A percentile compares a stretch with the other conserved stretches of the same genome.
Conservation (phyloP, 1,284 basidiomycete genomes). For the Coniferiporia weirii region DNA sequence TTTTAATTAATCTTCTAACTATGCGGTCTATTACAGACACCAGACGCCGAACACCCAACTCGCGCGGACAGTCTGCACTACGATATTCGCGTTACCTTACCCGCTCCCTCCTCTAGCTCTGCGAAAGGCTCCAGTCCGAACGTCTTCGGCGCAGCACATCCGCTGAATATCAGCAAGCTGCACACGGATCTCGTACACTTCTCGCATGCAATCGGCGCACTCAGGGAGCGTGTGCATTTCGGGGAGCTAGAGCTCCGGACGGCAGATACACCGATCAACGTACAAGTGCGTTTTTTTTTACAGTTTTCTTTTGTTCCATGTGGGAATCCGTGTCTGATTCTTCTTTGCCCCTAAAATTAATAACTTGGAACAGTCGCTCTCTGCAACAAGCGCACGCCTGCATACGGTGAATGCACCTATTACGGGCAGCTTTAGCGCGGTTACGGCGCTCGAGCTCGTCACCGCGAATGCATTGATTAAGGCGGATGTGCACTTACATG, state of each 20-base stretch:
- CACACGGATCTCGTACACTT: constrained; percentile 37
- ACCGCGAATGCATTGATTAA: constrained; percentile 22
- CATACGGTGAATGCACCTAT: constrained; percentile 21
- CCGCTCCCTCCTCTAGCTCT: constrained; percentile 18
- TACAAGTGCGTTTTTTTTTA: constrained; percentile 24
- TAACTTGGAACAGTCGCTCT: constrained; percentile 14
- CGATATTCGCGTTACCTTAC: constrained; percentile 33
- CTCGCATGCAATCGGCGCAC: constrained; percentile 25
- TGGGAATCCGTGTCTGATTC: background rate
- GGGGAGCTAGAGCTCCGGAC: constrained; percentile 27
- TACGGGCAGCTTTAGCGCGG: constrained; percentile 19
- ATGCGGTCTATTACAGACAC: background rate
- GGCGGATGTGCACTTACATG: constrained; percentile 18
- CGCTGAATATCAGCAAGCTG: constrained; percentile 31
- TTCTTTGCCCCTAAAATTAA: background rate
- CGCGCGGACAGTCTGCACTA: constrained; percentile 25
- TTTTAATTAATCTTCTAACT: background rate
- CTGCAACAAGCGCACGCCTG: constrained; percentile 9
- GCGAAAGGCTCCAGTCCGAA: background rate
- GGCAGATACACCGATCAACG: constrained; percentile 29
- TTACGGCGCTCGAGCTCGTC: constrained; percentile 14
- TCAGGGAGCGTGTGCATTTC: constrained; percentile 29
- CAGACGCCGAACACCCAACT: constrained; percentile 13
- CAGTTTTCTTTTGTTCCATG: background rate
- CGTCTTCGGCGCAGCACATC: too few species aligned